Conservation (phyloP, 2,329 filamentous ascomycete genomes). For the Colletotrichum australisinense region DNA sequence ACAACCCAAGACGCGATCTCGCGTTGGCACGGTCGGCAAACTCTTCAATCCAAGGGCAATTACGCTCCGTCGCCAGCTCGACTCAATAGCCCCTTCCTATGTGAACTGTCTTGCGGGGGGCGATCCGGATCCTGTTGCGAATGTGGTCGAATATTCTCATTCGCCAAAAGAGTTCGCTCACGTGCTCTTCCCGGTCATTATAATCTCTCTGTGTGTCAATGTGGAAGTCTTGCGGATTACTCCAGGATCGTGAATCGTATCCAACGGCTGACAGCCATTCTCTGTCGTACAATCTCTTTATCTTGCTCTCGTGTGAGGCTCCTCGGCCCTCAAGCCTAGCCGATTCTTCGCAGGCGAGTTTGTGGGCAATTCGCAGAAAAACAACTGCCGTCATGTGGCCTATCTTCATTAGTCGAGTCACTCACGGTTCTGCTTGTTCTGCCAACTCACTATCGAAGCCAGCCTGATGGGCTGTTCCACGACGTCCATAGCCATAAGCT, state of each 20-base stretch:
- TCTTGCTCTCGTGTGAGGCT: background rate
- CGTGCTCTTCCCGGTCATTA: background rate
- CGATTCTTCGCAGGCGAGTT: background rate
- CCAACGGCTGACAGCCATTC: slow-evolving; percentile 6
- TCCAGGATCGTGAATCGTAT: background rate
- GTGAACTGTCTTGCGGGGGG: background rate
- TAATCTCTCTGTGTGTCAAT: too few species aligned
- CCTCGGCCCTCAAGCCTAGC: background rate
- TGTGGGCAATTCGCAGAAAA: slow-evolving; percentile 16
- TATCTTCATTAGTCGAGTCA: background rate
- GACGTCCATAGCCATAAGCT: slow-evolving; percentile 11
- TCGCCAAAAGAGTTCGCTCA: background rate
- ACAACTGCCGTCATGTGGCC: slow-evolving; percentile 23
- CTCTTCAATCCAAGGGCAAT: background rate
- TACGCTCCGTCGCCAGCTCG: background rate
- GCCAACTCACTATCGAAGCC: slow-evolving; percentile 16
- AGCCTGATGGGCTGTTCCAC: slow-evolving; percentile 12
- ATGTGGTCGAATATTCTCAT: background rate
- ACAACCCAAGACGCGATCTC: background rate
- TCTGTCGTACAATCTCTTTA: background rate
- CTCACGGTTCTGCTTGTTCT: background rate
- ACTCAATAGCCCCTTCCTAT: background rate
- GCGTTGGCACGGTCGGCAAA: background rate
- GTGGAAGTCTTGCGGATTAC: background rate
- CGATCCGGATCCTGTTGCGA: background rate